Evolutionary conservation across 2,329 filamentous ascomycete species (phyloP), one percentile per base, ranked within the genome.

Genomic region (Myotisia sp.): DNA sequence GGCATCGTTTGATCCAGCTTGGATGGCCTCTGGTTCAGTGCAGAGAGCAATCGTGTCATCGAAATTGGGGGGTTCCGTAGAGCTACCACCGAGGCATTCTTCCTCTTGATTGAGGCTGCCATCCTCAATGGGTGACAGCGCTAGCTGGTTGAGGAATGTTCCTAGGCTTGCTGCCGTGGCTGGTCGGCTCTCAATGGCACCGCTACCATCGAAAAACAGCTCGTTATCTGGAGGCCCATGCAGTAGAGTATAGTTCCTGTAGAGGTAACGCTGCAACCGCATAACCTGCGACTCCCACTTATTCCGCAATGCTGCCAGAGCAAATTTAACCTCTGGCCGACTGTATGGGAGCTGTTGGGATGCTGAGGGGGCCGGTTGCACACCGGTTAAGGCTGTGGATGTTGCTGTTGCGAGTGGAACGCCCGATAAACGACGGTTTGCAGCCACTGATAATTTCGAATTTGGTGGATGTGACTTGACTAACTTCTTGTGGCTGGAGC

Each of bases 251-350:
- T 62, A 63, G 42, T 66, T 67, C 6, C 63, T 55, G 26, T 54
- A 52, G 6, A 67, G 49, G 41, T 64, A 66, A 17, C 56, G 51
- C 28, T 58, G 54, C 29, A 65, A 44, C 24, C 61, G 52, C 9
- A 49, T 47, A 3, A 60, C 50, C 44, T 66, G 61, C 3, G 42
- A 38, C 34, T 65, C 56, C 63, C 63, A 67, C 43, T 58, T 61
- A n/a, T 53, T 50, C 20, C 55, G 52, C 32, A 67, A 42, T 8
- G 31, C 31, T 34, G 19, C 31, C 19, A 34, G 24, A 10, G 31
- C 31, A 6, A 34, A 34, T 19, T 34, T 34, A 23, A 34, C 26
- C 22, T 34, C 31, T 5, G 22, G 21, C 22, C 38, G 29, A 5
- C 21, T 17, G 13, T 34, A 37, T 7, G 38, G 38, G 7, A 32